A percentile compares a stretch with the other conserved stretches of the same genome.
phyloP scores from a whole-genome alignment of 495 filamentous ascomycete species.

The Penicillium odoratum region DNA sequence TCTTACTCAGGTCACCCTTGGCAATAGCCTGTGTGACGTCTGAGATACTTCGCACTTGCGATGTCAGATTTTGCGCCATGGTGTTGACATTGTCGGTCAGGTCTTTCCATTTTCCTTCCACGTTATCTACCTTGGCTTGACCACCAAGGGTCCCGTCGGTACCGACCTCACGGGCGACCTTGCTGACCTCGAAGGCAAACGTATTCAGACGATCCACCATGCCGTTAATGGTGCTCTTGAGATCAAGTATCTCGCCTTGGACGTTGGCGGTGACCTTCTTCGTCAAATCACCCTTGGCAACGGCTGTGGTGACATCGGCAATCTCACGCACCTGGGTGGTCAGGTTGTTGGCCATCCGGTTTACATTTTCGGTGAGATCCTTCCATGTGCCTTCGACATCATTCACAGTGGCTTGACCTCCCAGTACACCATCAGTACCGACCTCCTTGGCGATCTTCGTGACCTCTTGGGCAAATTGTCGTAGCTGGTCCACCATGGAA shows the following conservation, averaged over 20 bases:
- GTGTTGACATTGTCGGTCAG: conserved; percentile 86
- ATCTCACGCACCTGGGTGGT: conserved; percentile 99
- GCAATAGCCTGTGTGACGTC: conserved; percentile 98
- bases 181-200: conserved; percentile 98
- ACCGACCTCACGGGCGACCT: conserved; percentile 96
- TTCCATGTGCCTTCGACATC: conserved; percentile 98
- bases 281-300: conserved; percentile 90
- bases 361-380: conserved; percentile 95
- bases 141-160: conserved; percentile 95
- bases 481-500: conserved; percentile 97
- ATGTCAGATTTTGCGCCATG: conserved; percentile 95
- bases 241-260: conserved; percentile 88
- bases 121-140: conserved; percentile 94
- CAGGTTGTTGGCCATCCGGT: conserved; percentile 97
- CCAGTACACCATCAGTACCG: conserved; percentile 92
- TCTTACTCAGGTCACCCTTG: conserved; percentile 88
- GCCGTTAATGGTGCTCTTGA: conserved; percentile 98
- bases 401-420: conserved; percentile 94
- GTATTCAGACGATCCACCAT: conserved; percentile 98
- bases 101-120: conserved; percentile 99
- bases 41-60: conserved; percentile 93
- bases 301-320: conserved; percentile 95
- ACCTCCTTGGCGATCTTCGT: conserved; percentile 97
- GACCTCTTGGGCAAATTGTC: conserved; percentile 95
- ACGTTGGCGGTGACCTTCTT: conserved; percentile 97